These are phyloP conservation scores for Pichia exigua DNA, from an alignment of 805 yeast species.

Conservation along the genomic window DNA sequence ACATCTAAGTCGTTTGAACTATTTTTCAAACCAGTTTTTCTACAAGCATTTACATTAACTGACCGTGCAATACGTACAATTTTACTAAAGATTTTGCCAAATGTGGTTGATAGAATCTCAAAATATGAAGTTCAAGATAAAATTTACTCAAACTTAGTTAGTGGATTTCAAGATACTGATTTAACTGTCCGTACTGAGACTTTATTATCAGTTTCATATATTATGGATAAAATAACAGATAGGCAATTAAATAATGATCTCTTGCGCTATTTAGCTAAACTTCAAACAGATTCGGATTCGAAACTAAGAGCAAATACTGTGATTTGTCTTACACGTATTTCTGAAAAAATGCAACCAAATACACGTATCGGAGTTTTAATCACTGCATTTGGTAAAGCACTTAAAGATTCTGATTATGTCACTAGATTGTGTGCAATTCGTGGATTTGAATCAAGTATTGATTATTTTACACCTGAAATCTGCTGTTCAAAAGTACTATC, in stretches of 20 bases:
- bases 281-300: constrained; percentile 70
- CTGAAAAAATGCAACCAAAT: constrained; percentile 44
- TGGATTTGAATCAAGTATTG: constrained; percentile 60
- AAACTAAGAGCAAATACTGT: constrained; percentile 75
- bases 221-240: constrained; percentile 60
- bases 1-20: constrained; percentile 28
- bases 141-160: constrained; percentile 59
- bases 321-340: constrained; percentile 57
- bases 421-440: constrained; percentile 69
- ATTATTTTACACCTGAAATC: constrained; percentile 62
- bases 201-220: constrained; percentile 47
- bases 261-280: constrained; percentile 68
- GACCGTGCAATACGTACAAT: constrained; percentile 75
- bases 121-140: constrained; percentile 59
- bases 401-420: constrained; percentile 71
- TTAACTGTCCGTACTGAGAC: constrained; percentile 76
- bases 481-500: constrained; percentile 77
- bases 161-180: constrained; percentile 83
- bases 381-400: constrained; percentile 78
- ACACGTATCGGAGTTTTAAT: constrained; percentile 68
- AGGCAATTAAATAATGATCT: constrained; percentile 84
- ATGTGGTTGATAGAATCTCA: constrained; percentile 41
- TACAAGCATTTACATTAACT: constrained; percentile 51
- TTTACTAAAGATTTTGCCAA: constrained; percentile 57
- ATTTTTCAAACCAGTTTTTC: constrained; percentile 52